Conservation (phyloP, 768 basidiomycete species). For the Panus rudis region DNA sequence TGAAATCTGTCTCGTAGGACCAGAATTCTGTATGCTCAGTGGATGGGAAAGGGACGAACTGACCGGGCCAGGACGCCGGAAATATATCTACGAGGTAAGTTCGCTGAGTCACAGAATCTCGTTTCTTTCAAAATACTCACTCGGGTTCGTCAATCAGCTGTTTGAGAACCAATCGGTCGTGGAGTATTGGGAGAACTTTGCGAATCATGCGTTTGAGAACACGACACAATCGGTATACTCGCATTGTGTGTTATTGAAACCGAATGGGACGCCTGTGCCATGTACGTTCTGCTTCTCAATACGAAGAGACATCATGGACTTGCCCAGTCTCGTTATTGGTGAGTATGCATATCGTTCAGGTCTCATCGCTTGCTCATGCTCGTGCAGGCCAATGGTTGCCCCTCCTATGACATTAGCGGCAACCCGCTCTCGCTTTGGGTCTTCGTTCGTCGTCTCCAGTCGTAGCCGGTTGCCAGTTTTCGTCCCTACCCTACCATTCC, state of each 20-base stretch:
- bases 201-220: constrained; percentile 95
- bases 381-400: constrained; percentile 80
- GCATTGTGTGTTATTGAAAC: constrained; percentile 84
- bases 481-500: too few species aligned
- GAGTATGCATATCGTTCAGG: too few species aligned
- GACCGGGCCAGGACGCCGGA: constrained; percentile 34
- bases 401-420: constrained; percentile 40
- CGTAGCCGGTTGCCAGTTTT: too few species aligned
- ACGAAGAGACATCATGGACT: constrained; percentile 84
- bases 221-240: constrained; percentile 93
- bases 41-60: constrained; percentile 88
- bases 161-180: constrained; percentile 95
- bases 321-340: constrained; percentile 88
- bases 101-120: background rate
- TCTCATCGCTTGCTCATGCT: too few species aligned
- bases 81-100: constrained; percentile 61
- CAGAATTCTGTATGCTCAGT: constrained; percentile 92
- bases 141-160: constrained; percentile 44
- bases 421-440: too few species aligned
- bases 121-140: too few species aligned
- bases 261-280: constrained; percentile 75
- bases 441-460: too few species aligned
- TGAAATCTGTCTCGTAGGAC: constrained; percentile 94
- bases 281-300: constrained; percentile 97
- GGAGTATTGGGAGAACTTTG: constrained; percentile 96